Evolutionary conservation across 768 basidiomycete species (phyloP), one percentile per base, ranked within the genome.

Genomic region (Termitomyces eurrhizus): DNA sequence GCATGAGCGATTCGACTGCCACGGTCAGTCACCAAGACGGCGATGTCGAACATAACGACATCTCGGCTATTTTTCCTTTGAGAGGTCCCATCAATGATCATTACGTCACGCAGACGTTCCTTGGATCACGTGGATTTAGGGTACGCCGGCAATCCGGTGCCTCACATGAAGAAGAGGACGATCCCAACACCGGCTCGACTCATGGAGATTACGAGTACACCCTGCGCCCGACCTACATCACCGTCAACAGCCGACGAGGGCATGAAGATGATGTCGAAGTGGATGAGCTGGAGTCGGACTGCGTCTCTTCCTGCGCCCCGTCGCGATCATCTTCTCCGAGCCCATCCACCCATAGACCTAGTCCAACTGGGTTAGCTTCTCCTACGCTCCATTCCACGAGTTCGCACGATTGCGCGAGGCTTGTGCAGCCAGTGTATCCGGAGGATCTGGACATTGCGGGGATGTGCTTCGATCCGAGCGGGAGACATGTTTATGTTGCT

Each of bases 391-490:
- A 37, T 24, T 36, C 35, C 9, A 35, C 4, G 42, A 44, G 26
- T 41, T 13, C 54, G 59, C 36, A 63, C 62, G 33, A 48, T 59
- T 49, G 35, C 37, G 52, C 33, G 60, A 66, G 32, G 26, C 11
- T 41, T 21, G 52, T 52, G 29, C 58, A 62, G 56, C n/a, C 56
- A 2, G 37, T 60, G 45, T 68, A 70, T 54, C 66, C 74, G 33
- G 71, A 74, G 7, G 79, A 82, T 58, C 66, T 82, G 41, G 85
- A 88, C 67, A 72, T 92, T 53, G 88, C 89, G 2, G 90, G 90
- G 13, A 76, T 82, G 42, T 90, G 86, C 62, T 92, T 91, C 64
- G 90, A 91, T 69, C 89, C 88, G 18, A 73, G 72, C 6, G 90
- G 90, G 2, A 78, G 80, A 62, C 83, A 78, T 69, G 67, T 92